phyloP scores from a whole-genome alignment of 73 alveolate genomes.

The Paramecium primaurelia region DNA sequence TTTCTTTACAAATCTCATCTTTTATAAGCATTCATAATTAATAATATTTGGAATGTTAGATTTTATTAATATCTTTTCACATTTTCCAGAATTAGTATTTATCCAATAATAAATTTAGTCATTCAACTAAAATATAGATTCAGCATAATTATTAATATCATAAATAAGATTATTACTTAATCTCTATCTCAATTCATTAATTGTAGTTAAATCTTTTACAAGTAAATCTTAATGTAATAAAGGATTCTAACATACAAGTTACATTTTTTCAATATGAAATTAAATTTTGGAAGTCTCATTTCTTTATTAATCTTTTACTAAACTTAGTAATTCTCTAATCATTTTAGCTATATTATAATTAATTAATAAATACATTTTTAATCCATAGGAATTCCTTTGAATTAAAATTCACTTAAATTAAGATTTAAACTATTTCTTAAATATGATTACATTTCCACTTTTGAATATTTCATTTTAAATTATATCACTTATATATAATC shows the following conservation, averaged over 20 bases:
- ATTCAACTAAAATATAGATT: not conserved
- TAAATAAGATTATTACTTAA: conserved; percentile 18
- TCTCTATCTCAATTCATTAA: not conserved
- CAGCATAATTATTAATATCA: conserved; percentile 16
- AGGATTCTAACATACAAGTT: not conserved
- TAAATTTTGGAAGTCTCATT: not conserved
- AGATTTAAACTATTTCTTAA: not conserved
- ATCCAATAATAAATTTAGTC: not conserved
- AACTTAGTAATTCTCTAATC: not conserved
- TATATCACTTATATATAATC: not conserved
- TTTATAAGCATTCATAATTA: not conserved
- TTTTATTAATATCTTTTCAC: not conserved
- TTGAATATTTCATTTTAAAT: not conserved
- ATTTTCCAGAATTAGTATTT: not conserved
- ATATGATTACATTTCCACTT: not conserved
- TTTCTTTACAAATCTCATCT: not conserved
- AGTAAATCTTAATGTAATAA: not conserved
- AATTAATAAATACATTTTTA: not conserved
- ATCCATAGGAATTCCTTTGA: not conserved
- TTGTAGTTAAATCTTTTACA: not conserved
- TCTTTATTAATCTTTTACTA: not conserved
- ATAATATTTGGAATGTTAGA: not conserved
- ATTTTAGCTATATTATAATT: not conserved
- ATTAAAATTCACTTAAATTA: not conserved
- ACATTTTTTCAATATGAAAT: not conserved